phyloP scores from a whole-genome alignment of 176 grass and related monocot species.

The Pontederia paniculata region DNA sequence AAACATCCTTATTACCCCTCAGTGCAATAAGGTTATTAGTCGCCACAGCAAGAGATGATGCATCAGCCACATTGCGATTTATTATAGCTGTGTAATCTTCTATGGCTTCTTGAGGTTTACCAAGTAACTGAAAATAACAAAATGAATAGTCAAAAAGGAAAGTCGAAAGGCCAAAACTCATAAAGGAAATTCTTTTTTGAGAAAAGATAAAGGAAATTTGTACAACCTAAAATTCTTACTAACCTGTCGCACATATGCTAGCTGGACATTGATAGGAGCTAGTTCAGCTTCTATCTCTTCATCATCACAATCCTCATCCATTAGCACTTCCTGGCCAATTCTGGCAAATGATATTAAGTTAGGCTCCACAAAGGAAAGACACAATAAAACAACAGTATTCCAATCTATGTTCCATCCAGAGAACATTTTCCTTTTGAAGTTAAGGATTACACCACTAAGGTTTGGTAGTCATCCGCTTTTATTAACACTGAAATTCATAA shows the following conservation, averaged over 20 bases:
- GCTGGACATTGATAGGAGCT: constrained; percentile 71
- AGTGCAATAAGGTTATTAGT: constrained; percentile 77
- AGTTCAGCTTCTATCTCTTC: constrained; percentile 70
- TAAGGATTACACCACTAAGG: no score
- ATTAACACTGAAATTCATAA: no score
- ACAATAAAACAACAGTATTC: background rate
- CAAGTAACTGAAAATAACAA: constrained; percentile 59
- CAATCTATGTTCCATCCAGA: no score
- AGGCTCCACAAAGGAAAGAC: constrained; percentile 2
- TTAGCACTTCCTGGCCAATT: constrained; percentile 76
- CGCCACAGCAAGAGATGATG: constrained; percentile 64
- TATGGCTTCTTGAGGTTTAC: constrained; percentile 65
- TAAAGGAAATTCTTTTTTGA: constrained; percentile 3
- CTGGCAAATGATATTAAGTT: constrained; percentile 24
- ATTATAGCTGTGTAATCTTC: constrained; percentile 53
- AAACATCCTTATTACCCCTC: constrained; percentile 63
- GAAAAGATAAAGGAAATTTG: background rate
- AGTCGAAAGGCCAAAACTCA: constrained; percentile 4
- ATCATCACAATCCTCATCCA: constrained; percentile 63
- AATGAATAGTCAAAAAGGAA: background rate
- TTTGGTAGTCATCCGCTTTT: no score
- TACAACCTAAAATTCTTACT: background rate
- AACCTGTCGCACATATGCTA: constrained; percentile 84
- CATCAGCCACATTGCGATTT: constrained; percentile 36
- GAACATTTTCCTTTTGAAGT: no score